Evolutionary conservation across 257 asterid species (phyloP).

Genomic region (Solanum medicagineum): DNA sequence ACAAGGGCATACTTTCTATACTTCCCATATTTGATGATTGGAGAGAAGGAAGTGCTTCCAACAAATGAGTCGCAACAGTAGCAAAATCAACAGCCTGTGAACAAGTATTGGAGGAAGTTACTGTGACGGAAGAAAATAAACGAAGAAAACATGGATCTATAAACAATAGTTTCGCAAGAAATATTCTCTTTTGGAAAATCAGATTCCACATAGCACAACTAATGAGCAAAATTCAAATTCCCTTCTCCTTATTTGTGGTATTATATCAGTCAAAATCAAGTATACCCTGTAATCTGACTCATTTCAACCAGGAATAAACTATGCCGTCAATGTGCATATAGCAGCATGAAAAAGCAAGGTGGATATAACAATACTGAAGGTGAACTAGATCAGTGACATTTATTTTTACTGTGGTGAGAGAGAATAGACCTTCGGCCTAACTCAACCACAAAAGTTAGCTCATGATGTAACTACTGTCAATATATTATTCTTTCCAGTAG

Average conservation of each 20-base stretch:
- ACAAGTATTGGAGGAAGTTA: not conserved
- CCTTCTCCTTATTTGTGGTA: not conserved
- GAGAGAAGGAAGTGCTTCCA: slow-evolving; percentile 74
- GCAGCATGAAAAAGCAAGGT: not conserved
- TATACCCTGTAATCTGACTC: not conserved
- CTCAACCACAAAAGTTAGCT: not conserved
- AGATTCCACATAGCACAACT: not conserved
- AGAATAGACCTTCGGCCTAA: not conserved
- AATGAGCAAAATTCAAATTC: not conserved
- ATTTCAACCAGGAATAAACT: not conserved
- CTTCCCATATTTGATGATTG: slow-evolving; percentile 40
- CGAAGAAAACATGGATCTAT: not conserved
- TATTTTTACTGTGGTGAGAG: not conserved
- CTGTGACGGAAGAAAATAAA: not conserved
- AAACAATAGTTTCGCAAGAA: not conserved
- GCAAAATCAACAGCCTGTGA: slow-evolving; percentile 84
- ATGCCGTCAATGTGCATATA: not conserved
- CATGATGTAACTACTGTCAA: too few species aligned
- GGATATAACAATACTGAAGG: not conserved
- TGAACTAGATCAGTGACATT: not conserved
- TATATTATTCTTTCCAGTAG: too few species aligned
- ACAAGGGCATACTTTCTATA: slow-evolving; percentile 26
- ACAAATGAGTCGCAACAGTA: slow-evolving; percentile 52
- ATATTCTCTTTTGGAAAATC: not conserved
- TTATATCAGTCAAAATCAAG: not conserved